Percentiles rank a stretch among this genome's conserved stretches.
Evolutionary conservation across 2,329 filamentous ascomycete species (phyloP).

Genomic region (Pseudocercospora fuligena): DNA sequence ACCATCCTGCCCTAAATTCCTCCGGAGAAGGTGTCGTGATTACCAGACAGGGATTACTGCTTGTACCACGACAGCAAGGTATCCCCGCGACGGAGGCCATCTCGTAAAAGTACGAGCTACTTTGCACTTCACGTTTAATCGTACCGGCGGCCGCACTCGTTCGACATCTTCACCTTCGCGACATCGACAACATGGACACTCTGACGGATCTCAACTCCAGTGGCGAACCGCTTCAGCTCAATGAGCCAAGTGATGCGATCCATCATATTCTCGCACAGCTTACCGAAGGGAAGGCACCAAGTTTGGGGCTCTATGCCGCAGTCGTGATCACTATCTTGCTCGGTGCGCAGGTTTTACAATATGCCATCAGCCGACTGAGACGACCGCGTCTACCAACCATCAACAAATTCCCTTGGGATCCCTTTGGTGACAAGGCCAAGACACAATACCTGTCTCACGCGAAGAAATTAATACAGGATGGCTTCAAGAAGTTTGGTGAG

Average conservation of each 20-base stretch:
- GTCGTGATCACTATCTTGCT: neutral
- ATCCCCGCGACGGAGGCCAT: neutral
- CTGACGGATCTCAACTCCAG: slow-evolving; percentile 1
- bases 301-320: neutral
- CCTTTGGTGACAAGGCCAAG: slow-evolving; percentile 4
- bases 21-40: neutral
- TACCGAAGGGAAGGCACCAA: neutral
- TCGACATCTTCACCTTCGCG: neutral
- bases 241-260: neutral
- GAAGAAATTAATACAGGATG: slow-evolving; percentile 2
- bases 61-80: neutral
- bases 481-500: slow-evolving; percentile 3
- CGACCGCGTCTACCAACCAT: neutral
- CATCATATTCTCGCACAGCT: slow-evolving; percentile 1
- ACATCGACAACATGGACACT: slow-evolving; percentile 3
- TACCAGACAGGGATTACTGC: neutral
- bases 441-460: neutral
- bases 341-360: slow-evolving; percentile 1
- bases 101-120: neutral
- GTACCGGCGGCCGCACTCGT: neutral
- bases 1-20: no score
- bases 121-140: neutral
- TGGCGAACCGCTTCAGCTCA: neutral
- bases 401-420: slow-evolving; percentile 4
- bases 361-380: neutral